Evolutionary conservation across 2,329 filamentous ascomycete genomes (phyloP).

Genomic region (Venturia nashicola): DNA sequence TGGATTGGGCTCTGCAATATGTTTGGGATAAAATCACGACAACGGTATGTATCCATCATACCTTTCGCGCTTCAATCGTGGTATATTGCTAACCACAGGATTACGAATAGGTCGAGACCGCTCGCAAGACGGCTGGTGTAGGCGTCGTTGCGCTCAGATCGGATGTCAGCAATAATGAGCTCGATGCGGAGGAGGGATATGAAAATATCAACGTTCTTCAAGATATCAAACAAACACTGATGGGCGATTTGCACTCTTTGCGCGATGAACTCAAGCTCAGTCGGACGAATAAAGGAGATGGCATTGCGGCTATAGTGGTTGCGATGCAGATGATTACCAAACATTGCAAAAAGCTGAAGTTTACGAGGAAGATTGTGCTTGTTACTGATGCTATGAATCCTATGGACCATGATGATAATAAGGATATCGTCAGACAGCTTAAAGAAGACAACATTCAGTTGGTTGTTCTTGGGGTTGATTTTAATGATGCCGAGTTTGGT

Average conservation of each 20-base stretch:
- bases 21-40: constrained; percentile 86
- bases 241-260: constrained; percentile 35
- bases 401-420: constrained; percentile 61
- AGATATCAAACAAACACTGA: constrained; percentile 48
- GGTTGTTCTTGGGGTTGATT: constrained; percentile 54
- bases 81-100: neutral
- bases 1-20: constrained; percentile 84
- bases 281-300: constrained; percentile 58
- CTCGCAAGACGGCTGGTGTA: constrained; percentile 59
- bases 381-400: constrained; percentile 68
- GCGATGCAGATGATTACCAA: constrained; percentile 76
- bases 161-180: constrained; percentile 54
- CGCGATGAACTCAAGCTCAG: constrained; percentile 54
- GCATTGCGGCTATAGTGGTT: constrained; percentile 73
- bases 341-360: constrained; percentile 73
- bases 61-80: neutral
- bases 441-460: constrained; percentile 68
- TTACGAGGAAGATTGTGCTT: constrained; percentile 66
- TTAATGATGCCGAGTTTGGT: constrained; percentile 45
- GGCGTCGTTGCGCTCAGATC: constrained; percentile 79
- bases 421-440: constrained; percentile 59
- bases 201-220: constrained; percentile 66
- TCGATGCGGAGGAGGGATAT: constrained; percentile 59
- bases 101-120: constrained; percentile 40
- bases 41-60: constrained; percentile 40